Percentiles rank a stretch among this genome's conserved stretches.
These are phyloP conservation scores for Parietaria judaica DNA, from an alignment of 306 rosid genomes.

Conservation along the genomic window DNA sequence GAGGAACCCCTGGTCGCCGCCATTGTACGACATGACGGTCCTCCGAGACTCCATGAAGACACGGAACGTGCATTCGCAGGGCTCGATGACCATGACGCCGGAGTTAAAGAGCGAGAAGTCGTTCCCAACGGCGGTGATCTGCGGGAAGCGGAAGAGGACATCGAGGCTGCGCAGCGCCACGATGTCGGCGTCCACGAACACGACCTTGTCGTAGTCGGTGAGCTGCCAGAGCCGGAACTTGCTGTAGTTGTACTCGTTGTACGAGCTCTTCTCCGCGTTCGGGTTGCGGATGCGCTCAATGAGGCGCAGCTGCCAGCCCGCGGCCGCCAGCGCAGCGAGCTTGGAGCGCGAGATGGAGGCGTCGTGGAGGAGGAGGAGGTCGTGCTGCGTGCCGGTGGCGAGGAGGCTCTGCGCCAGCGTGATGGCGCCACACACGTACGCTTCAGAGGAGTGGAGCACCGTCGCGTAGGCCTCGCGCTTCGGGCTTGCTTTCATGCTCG, in stretches of 20 bases:
- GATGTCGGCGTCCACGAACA: slow-evolving; percentile 84
- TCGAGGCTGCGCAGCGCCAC: slow-evolving; percentile 73
- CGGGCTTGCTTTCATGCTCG: slow-evolving; percentile 22
- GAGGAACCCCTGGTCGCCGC: slow-evolving; percentile 88
- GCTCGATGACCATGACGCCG: slow-evolving; percentile 87
- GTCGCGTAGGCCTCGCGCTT: slow-evolving; percentile 86
- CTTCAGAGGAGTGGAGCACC: slow-evolving; percentile 62
- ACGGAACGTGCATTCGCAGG: slow-evolving; percentile 72
- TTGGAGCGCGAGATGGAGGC: slow-evolving; percentile 44
- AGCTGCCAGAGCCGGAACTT: slow-evolving; percentile 93
- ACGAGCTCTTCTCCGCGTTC: slow-evolving; percentile 43
- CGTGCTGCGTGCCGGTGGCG: slow-evolving; percentile 64
- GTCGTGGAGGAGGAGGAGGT: slow-evolving; percentile 74
- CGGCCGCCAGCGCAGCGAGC: slow-evolving; percentile 37
- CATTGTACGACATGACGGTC: slow-evolving; percentile 71
- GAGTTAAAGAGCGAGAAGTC: slow-evolving; percentile 82
- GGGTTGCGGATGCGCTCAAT: slow-evolving; percentile 81
- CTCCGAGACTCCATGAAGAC: slow-evolving; percentile 40
- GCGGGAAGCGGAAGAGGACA: slow-evolving; percentile 78
- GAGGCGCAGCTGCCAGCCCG: slow-evolving; percentile 73
- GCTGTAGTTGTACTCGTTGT: slow-evolving; percentile 94
- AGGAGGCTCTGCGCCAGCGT: slow-evolving; percentile 70
- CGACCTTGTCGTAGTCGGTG: slow-evolving; percentile 58
- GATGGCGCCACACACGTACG: slow-evolving; percentile 89
- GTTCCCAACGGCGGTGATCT: slow-evolving; percentile 79